Evolutionary conservation across 1,139 yeast species (phyloP), one percentile per base, ranked within the genome.

Genomic region (Protomyces pachydermus): DNA sequence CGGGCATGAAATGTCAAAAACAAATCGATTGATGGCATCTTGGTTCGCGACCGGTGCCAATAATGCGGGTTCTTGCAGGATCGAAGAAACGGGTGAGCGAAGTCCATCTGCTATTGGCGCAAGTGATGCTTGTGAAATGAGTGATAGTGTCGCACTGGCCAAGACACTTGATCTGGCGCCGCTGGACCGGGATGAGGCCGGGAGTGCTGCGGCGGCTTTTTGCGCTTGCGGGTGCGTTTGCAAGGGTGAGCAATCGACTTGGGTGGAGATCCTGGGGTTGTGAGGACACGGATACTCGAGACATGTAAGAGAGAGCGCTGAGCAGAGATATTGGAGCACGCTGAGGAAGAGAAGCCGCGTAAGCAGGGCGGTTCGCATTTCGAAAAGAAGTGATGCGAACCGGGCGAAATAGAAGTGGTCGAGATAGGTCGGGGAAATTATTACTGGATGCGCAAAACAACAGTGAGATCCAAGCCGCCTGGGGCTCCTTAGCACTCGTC

Each of bases 201-300:
- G 18, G 9, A 18, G 25, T 42, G 25, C 25, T 8, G 18, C 48
- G 25, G 48, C 37, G 16, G 39, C 39, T 34, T 52, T 32, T 10
- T 20, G 39, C 6, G 42, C 54, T n/a, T 28, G 35, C 18, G 35
- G 35, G 5, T 14, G 20, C 8, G 37, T 28, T 20, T 54, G 46
- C 28, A 39, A n/a, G n/a, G 61, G 61, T 20, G 54, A 50, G 16
- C 61, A 57, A 37, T 57, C 52, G 38, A 57, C 48, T 32, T 38
- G 48, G 3, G 50, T 20, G 23, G 39, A 48, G 50, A 23, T 32
- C 23, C 34, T 46, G 20, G 61, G 55, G 20, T 57, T 32, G 25
- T 28, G 55, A 10, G 61, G 61, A n/a, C 37, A 42, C n/a, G 39
- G 38, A 10, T 57, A 54, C 38, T 57, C 55, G n/a, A 57, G 42